phyloP scores from a whole-genome alignment of 2,329 filamentous ascomycete genomes.

The Sclerotinia subarctica region DNA sequence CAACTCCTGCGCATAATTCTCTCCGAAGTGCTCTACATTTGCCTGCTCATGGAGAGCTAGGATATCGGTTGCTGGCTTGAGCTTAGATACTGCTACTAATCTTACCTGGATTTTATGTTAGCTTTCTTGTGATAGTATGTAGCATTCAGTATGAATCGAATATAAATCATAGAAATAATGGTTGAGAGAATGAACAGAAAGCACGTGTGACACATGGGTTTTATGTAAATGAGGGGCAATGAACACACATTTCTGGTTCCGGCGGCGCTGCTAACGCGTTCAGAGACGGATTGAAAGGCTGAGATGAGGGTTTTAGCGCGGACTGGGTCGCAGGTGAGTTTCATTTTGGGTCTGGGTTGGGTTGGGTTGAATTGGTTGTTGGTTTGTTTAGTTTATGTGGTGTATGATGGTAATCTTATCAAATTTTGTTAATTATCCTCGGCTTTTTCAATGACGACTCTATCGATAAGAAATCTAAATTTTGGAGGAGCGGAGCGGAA shows the following conservation, averaged over 20 bases:
- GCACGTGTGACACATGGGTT: not conserved
- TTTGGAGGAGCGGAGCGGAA: slow-evolving; percentile 2
- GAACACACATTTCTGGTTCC: slow-evolving; percentile 53
- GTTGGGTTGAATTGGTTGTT: not conserved
- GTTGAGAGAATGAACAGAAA: not conserved
- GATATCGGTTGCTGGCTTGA: slow-evolving; percentile 91
- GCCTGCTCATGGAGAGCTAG: slow-evolving; percentile 67
- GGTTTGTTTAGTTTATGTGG: not conserved
- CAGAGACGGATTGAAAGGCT: slow-evolving; percentile 59
- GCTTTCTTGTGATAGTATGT: not conserved
- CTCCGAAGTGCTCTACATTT: slow-evolving; percentile 78
- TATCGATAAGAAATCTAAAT: slow-evolving; percentile 12
- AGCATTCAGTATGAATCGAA: not conserved
- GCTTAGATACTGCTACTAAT: slow-evolving; percentile 91
- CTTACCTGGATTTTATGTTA: slow-evolving; percentile 56
- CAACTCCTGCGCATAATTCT: slow-evolving; percentile 94
- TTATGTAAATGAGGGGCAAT: slow-evolving; percentile 5
- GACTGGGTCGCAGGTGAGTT: slow-evolving; percentile 50
- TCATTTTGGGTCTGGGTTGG: slow-evolving; percentile 47
- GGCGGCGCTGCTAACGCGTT: slow-evolving; percentile 54
- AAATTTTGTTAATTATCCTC: not conserved
- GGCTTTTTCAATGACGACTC: not conserved
- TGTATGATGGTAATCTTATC: too few species aligned
- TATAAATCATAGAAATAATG: too few species aligned
- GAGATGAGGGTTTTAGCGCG: slow-evolving; percentile 61